Evolutionary conservation across 2,329 filamentous ascomycete genomes (phyloP), one percentile per base, ranked within the genome.

Genomic region (Aureobasidium sp.): DNA sequence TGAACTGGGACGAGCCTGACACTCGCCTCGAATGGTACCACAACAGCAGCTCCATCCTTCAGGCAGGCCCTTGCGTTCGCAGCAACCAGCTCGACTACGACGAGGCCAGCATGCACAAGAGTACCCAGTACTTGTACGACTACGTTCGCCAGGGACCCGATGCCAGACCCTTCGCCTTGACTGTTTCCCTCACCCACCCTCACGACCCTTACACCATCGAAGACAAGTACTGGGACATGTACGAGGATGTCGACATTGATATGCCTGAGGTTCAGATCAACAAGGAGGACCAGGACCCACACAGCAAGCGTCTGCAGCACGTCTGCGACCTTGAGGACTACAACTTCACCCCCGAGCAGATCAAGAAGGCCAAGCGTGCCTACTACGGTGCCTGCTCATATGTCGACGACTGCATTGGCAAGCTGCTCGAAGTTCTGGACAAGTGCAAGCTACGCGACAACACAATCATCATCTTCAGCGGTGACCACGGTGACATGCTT

Each of bases 1-100:
- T 96, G 65, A 92, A 96, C 77, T 97, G 92, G 92, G 92, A 97
- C 72, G 86, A 92, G 73, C 91, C 92, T 48, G 77, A 91, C 37
- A 86, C 85, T 44, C 84, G 92, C 49, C 85, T 93, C 45, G 92
- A 97, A 76, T 97, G 91, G 90, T 97, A 94, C 73, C 92, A 97
- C 80, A 96, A 97, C 73, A 91, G 92, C 76, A 92, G 90, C 70
- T 96, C 91, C 7, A 93, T 97, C 67, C 79, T 93, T 69, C 91
- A 97, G 74, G 92, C 92, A 0, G 92, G 92, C 10, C 85, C 88
- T 34, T 96, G 91, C 69, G 88, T 95, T 42, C 85, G 91, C 66
- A 96, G 90, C 76, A 97, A 97, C 77, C 92, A 97, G 79, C 82
- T 97, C 57, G 92, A 97, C 73, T 97, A 93, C 69, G 92, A 97